Evolutionary conservation across 768 basidiomycete genomes (phyloP), one percentile per base, ranked within the genome.

Genomic region (Aureoboletus auriporus): DNA sequence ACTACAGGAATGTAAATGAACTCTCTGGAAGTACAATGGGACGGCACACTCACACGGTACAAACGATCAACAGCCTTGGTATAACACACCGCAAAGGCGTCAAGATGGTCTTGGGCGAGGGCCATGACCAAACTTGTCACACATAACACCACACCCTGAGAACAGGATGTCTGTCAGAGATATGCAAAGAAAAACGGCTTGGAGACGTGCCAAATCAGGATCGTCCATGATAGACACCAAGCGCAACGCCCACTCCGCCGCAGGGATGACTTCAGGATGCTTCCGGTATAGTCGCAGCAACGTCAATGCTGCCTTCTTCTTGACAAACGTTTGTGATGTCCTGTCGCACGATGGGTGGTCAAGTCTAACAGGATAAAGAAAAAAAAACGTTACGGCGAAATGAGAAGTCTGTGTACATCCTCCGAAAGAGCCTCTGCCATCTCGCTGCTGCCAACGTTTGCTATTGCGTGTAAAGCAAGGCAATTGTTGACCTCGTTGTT

Each of bases 171-270:
- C 39, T 41, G 38, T 49, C 38, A 46, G 56, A 47, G 13, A 42
- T 7, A 16, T 9, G 30, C 11, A 38, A 13, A 9, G 41, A 23
- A 30, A 35, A 44, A 46, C 49, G 16, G 42, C 34, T 53, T n/a
- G 9, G n/a, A 31, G 33, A 54, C 68, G 45, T 62, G 87, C 92
- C 63, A 96, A 67, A 66, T 97, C 92, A 31, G 75, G 72, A 58
- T 97, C 95, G 60, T 97, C 94, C 90, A 99, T 93, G 60, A 98
- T 82, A 11, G 93, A 85, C 2, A 98, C 83, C 48, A 99, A 90
- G 37, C 96, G 83, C 47, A 95, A 72, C 1, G 93, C 96, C 96
- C 96, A 99, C 63, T 98, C 96, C 14, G 79, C 82, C 0, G 89
- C 90, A 27, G 92, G 91, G 49, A 99, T 84, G 42, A 96, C 92